Conservation (phyloP, 257 asterid species). For the Apocynum venetum region DNA sequence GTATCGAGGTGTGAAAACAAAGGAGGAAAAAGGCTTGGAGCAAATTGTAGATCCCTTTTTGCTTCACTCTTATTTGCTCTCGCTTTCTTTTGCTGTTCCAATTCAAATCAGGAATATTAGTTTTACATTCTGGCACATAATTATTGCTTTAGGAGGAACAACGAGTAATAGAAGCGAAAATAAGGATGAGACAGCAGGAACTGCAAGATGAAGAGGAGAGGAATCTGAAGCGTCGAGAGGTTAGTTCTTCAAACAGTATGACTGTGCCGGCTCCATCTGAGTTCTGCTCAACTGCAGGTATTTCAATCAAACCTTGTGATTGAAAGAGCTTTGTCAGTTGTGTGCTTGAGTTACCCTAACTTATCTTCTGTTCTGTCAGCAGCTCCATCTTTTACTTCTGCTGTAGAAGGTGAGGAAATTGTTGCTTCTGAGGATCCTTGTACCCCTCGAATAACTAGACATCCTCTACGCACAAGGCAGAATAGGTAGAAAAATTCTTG, state of each 20-base stretch:
- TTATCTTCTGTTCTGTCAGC: conserved; percentile 24
- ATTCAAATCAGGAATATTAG: neutral
- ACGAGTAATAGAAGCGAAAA: conserved; percentile 95
- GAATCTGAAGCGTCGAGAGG: conserved; percentile 53
- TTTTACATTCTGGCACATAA: conserved; percentile 12
- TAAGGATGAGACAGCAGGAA: conserved; percentile 94
- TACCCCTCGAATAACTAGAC: conserved; percentile 40
- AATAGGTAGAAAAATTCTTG: conserved; percentile 46
- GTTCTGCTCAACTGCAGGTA: conserved; percentile 66
- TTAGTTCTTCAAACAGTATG: conserved; percentile 51
- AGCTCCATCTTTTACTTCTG: conserved; percentile 59
- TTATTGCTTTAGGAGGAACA: conserved; percentile 72
- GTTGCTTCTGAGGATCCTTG: conserved; percentile 43
- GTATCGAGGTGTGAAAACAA: conserved; percentile 86
- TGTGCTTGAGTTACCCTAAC: conserved; percentile 9
- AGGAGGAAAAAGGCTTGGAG: conserved; percentile 92
- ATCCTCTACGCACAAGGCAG: conserved; percentile 51
- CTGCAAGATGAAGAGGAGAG: conserved; percentile 86
- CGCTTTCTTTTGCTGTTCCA: conserved; percentile 1
- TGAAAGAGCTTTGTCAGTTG: neutral
- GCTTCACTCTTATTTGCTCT: neutral
- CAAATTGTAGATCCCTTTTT: conserved; percentile 62
- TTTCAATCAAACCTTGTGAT: conserved; percentile 5
- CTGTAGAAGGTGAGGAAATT: conserved; percentile 59
- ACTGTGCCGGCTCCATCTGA: conserved; percentile 55